Evolutionary conservation across 2,329 filamentous ascomycete genomes (phyloP).

Genomic region (Daldinia eschscholtzii): DNA sequence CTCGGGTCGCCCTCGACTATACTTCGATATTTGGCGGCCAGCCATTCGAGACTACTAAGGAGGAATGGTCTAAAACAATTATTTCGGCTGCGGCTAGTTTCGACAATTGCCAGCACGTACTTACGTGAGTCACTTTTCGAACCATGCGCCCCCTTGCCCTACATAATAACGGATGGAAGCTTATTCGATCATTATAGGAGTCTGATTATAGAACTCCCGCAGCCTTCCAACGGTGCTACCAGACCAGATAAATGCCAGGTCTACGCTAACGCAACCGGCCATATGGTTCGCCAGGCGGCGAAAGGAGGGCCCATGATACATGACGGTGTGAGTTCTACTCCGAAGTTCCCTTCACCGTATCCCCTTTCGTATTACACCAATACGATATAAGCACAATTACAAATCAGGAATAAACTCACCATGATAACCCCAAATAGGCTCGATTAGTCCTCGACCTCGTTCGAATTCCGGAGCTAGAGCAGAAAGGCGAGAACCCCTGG

Average conservation of each 20-base stretch:
- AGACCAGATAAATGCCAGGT: constrained; percentile 46
- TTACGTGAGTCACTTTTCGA: background rate
- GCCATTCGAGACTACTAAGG: constrained; percentile 35
- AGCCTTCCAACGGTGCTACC: background rate
- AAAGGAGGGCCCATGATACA: constrained; percentile 47
- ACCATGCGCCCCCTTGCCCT: background rate
- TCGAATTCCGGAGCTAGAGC: constrained; percentile 2
- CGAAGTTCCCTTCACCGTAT: background rate
- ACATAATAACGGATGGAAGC: background rate
- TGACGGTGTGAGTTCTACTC: constrained; percentile 47
- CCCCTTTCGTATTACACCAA: background rate
- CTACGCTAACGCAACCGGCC: constrained; percentile 41
- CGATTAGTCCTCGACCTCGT: background rate
- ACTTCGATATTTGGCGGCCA: constrained; percentile 50
- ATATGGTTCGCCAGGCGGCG: constrained; percentile 42
- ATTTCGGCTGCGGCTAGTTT: background rate
- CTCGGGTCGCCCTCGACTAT: constrained; percentile 50
- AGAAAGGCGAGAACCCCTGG: background rate
- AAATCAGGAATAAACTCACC: background rate
- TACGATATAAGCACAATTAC: background rate
- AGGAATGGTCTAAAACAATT: constrained; percentile 43
- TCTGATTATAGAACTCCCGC: constrained; percentile 3
- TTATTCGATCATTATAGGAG: background rate
- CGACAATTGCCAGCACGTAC: background rate
- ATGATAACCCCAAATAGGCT: too few species aligned